Evolutionary conservation across 2,329 filamentous ascomycete species (phyloP).

Genomic region (Paracamarosporium sp.): DNA sequence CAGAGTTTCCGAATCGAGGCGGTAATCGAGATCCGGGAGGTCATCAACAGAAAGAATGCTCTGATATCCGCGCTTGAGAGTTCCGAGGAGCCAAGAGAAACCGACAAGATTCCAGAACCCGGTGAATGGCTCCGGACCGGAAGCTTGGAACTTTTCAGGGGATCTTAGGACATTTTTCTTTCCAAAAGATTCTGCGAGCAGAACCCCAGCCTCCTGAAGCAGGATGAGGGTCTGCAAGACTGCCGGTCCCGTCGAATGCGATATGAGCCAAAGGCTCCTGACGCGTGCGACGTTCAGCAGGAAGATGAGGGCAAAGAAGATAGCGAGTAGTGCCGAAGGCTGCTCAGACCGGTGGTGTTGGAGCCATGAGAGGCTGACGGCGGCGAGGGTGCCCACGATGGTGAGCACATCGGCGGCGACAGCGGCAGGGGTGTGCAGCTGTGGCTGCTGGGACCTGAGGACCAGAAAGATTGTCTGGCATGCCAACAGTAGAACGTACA

Average conservation of each 20-base stretch:
- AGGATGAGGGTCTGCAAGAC: slow-evolving; percentile 12
- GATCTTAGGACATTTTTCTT: slow-evolving; percentile 12
- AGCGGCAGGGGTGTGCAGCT: slow-evolving; percentile 12
- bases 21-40: slow-evolving; percentile 12
- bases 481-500: slow-evolving; percentile 7
- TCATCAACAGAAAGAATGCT: slow-evolving; percentile 12
- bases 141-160: slow-evolving; percentile 13
- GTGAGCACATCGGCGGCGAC: slow-evolving; percentile 10
- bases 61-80: slow-evolving; percentile 8
- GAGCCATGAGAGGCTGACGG: slow-evolving; percentile 11
- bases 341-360: slow-evolving; percentile 14
- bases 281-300: slow-evolving; percentile 12
- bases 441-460: slow-evolving; percentile 8
- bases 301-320: slow-evolving; percentile 12
- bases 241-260: slow-evolving; percentile 12
- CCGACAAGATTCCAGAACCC: slow-evolving; percentile 13
- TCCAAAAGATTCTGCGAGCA: slow-evolving; percentile 12
- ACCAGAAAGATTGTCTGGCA: slow-evolving; percentile 11
- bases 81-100: slow-evolving; percentile 13
- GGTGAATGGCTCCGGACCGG: slow-evolving; percentile 13
- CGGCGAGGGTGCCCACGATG: slow-evolving; percentile 8
- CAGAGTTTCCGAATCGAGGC: slow-evolving; percentile 8
- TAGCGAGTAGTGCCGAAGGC: slow-evolving; percentile 12
- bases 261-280: slow-evolving; percentile 15
- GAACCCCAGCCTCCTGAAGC: slow-evolving; percentile 3